These are phyloP conservation scores for Trichoderma virens DNA, from an alignment of 495 filamentous ascomycete species.

Conservation along the genomic window DNA sequence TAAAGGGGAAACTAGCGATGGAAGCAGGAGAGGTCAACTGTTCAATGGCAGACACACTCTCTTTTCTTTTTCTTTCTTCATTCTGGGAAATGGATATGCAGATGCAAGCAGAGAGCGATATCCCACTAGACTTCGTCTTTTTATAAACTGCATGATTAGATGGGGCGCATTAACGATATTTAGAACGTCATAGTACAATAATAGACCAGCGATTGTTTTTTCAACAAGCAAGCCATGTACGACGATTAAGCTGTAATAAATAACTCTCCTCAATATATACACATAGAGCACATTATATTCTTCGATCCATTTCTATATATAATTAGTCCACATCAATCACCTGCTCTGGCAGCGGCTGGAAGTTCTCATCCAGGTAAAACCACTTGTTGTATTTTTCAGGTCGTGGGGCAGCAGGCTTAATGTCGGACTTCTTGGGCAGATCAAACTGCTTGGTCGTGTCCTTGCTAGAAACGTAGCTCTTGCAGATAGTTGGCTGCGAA, in stretches of 20 bases:
- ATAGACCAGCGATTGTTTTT: background rate
- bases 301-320: too few species aligned
- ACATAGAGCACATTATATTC: too few species aligned
- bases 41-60: background rate
- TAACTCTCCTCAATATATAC: too few species aligned
- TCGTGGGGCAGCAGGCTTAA: background rate
- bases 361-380: slow-evolving; percentile 4
- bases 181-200: background rate
- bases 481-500: background rate
- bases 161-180: background rate
- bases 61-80: background rate
- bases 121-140: too few species aligned
- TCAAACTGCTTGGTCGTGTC: slow-evolving; percentile 1
- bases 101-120: too few species aligned
- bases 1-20: slow-evolving; percentile 10
- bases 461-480: background rate
- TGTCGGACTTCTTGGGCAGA: slow-evolving; percentile 3
- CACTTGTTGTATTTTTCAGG: slow-evolving; percentile 1
- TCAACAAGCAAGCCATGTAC: too few species aligned
- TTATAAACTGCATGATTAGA: background rate
- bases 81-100: background rate
- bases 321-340: background rate
- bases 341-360: background rate
- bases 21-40: background rate
- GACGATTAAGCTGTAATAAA: too few species aligned